Base-by-base conservation (phyloP, 495 filamentous ascomycete species). In the Neurospora cerealis region DNA sequence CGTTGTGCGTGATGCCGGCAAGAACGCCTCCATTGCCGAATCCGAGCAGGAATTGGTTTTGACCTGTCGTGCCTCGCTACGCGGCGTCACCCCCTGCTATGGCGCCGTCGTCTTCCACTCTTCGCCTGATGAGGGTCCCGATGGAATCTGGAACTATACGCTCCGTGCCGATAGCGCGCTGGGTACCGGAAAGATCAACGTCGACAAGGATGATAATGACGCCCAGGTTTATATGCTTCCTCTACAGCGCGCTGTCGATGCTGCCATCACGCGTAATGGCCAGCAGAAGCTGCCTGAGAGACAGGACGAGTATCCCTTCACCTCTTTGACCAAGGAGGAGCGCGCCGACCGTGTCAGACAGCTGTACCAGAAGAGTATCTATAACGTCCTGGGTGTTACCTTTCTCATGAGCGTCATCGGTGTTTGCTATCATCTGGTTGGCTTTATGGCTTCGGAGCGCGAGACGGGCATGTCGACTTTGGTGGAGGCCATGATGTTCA, bases 401-500 rank as follows among this genome's bases (percentile, higher is more conserved):
- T 90, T 93, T 76, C 88, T 93, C 74, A 84, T 91, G 37, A 88
- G 88, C 42, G 85, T 93, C 70, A 88, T 94, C 42, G 90, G 90
- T 1, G 83, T 95, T 9, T 85, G 86, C 38, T 96, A 96, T 76
- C 93, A 96, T 77, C 83, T 93, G 72, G 89, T 90, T 21, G 93
- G 93, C 3, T 87, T 93, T 76, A 89, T 93, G 73, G 93, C 93
- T 19, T 87, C 88, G 32, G 93, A 96, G 82, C 85, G 93, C 62
- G 93, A 96, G 82, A 82, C 88, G 48, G 93, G 92, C 72, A 93
- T 94, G 87, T 90, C 91, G 38, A 91, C 92, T 54, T 83, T 96
- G 54, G 85, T 95, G 62, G 93, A 96, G 80, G 90, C 92, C 44
- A 95, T 93, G 89, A 93, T 94, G 87, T 88, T 90, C 28, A 91